phyloP scores from a whole-genome alignment of 345 rosid species.

The Durio zibethinus region DNA sequence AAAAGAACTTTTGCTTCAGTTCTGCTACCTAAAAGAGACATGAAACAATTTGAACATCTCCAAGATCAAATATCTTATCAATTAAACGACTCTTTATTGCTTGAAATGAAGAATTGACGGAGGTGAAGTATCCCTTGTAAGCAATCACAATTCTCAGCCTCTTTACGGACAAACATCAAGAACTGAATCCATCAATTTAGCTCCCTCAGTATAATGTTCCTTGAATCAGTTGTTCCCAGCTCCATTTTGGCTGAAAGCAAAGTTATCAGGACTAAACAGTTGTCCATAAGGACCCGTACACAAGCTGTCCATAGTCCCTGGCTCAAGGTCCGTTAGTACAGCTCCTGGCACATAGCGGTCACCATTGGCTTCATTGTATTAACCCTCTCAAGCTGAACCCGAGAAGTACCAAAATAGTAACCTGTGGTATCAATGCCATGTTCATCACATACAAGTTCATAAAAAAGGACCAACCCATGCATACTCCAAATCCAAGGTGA shows the following conservation, averaged over 20 bases:
- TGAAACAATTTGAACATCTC: not conserved
- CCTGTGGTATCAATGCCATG: constrained; percentile 37
- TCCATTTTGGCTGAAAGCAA: constrained; percentile 36
- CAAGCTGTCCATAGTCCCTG: constrained; percentile 36
- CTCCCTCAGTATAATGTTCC: constrained; percentile 39
- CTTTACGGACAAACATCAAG: constrained; percentile 39
- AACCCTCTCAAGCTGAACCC: constrained; percentile 28
- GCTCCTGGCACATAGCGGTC: constrained; percentile 32
- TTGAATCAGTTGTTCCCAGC: constrained; percentile 39
- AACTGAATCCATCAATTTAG: constrained; percentile 34
- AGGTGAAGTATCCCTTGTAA: constrained; percentile 26
- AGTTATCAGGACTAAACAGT: constrained; percentile 67
- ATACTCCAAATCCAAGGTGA: constrained; percentile 20
- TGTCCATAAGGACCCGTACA: constrained; percentile 51
- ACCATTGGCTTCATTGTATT: constrained; percentile 31
- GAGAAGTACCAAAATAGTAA: constrained; percentile 11
- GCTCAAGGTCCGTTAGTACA: constrained; percentile 38
- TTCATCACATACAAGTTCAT: constrained; percentile 37
- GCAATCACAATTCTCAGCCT: constrained; percentile 36
- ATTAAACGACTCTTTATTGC: not conserved
- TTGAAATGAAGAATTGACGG: not conserved
- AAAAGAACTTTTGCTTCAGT: not conserved
- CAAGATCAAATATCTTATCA: not conserved
- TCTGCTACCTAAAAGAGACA: not conserved
- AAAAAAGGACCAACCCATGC: constrained; percentile 23